phyloP scores from a whole-genome alignment of 768 basidiomycete genomes.

The Lactarius evosmus region DNA sequence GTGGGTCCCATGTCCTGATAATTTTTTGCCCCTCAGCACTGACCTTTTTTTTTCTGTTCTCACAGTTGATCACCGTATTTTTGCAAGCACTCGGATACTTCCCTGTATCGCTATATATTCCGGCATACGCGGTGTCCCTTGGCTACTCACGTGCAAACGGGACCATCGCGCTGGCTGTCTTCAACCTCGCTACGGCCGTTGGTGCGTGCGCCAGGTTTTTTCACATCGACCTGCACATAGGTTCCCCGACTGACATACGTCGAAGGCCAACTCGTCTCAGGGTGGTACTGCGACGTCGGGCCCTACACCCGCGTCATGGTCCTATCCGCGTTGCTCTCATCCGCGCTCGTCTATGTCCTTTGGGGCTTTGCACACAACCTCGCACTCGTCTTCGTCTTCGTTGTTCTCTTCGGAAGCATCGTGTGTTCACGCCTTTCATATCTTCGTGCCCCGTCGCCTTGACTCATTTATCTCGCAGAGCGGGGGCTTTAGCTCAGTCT shows the following conservation, averaged over 20 bases:
- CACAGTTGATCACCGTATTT: conserved; percentile 18
- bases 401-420: conserved; percentile 30
- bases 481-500: conserved; percentile 5
- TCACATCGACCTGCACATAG: not conserved
- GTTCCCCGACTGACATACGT: not conserved
- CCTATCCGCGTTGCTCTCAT: conserved; percentile 25
- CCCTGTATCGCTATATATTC: conserved; percentile 32
- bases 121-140: conserved; percentile 28
- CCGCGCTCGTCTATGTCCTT: conserved; percentile 28
- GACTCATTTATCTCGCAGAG: not conserved
- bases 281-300: conserved; percentile 30
- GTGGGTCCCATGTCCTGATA: conserved; percentile 20
- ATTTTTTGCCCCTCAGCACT: too few species aligned
- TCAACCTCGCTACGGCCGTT: conserved; percentile 31
- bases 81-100: conserved; percentile 32
- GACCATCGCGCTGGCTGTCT: conserved; percentile 29
- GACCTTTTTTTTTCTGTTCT: not conserved
- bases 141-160: conserved; percentile 28
- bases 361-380: conserved; percentile 30
- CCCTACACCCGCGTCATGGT: conserved; percentile 31
- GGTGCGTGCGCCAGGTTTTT: not conserved
- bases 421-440: conserved; percentile 13
- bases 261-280: conserved; percentile 29
- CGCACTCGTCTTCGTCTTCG: conserved; percentile 29
- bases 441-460: not conserved